These are phyloP conservation scores for Ruellia speciosa DNA, from an alignment of 305 asterid species.

Conservation along the genomic window DNA sequence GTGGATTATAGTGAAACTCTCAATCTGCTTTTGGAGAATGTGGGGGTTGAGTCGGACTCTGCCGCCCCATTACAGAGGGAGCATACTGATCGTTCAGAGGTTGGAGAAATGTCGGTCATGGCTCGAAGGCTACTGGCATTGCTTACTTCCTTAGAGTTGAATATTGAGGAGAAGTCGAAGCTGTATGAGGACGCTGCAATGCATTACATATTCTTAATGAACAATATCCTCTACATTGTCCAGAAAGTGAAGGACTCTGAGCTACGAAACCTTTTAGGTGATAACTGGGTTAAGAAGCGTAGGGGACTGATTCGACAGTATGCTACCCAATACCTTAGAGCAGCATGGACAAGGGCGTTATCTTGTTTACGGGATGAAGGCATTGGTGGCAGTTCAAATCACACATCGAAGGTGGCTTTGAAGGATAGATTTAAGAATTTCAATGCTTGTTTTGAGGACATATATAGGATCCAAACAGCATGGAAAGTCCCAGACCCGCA, in stretches of 20 bases:
- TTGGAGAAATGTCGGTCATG: conserved; percentile 42
- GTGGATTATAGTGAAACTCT: conserved; percentile 77
- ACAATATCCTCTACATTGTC: conserved; percentile 75
- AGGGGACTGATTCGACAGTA: conserved; percentile 67
- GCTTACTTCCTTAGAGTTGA: conserved; percentile 65
- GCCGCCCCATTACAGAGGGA: conserved; percentile 19
- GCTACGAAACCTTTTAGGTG: conserved; percentile 71
- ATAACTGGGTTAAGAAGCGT: conserved; percentile 68
- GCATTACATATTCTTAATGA: conserved; percentile 79
- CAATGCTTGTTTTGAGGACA: conserved; percentile 83
- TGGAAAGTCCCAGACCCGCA: conserved; percentile 96
- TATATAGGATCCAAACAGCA: conserved; percentile 72
- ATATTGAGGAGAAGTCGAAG: conserved; percentile 71
- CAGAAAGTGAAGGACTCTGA: conserved; percentile 88
- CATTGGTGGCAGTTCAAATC: conserved; percentile 70
- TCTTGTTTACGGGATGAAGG: conserved; percentile 86
- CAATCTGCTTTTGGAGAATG: conserved; percentile 47
- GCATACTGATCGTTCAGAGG: conserved; percentile 36
- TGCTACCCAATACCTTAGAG: conserved; percentile 81
- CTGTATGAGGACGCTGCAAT: conserved; percentile 75
- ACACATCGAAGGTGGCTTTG: conserved; percentile 68
- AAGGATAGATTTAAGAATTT: conserved; percentile 87
- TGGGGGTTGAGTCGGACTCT: conserved; percentile 27
- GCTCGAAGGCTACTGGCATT: conserved; percentile 50
- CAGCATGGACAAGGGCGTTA: conserved; percentile 79